A percentile compares a stretch with the other conserved stretches of the same genome.
These are phyloP conservation scores for Entomortierella lignicola DNA, from an alignment of 192 early-diverging fungal species.

Conservation along the genomic window DNA sequence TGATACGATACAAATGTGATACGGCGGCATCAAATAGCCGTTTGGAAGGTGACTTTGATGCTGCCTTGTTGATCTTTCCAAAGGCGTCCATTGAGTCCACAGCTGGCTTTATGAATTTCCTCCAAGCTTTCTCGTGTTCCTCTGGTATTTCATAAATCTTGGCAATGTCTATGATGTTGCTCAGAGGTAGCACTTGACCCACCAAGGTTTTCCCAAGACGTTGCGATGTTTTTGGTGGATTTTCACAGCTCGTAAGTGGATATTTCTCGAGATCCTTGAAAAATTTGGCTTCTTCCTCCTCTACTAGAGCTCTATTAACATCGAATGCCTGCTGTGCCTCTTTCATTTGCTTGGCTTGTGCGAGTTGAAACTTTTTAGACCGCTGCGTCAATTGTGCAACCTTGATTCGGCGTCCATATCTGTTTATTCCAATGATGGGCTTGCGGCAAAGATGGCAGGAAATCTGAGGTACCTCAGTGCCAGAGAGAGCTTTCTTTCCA, in stretches of 20 bases:
- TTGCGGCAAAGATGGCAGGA: conserved; percentile 58
- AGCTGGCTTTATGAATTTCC: background rate
- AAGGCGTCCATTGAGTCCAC: background rate
- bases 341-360: conserved; percentile 1
- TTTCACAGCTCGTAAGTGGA: too few relatives aligned
- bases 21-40: conserved; percentile 41
- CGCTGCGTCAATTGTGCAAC: conserved; percentile 36
- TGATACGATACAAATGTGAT: conserved; percentile 38
- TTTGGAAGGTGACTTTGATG: conserved; percentile 26
- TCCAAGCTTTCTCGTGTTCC: conserved; percentile 22
- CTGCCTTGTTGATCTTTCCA: background rate
- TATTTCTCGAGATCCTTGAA: background rate
- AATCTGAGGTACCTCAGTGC: conserved; percentile 20
- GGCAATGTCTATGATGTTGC: background rate
- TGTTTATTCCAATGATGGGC: conserved; percentile 47
- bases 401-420: conserved; percentile 56
- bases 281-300: background rate
- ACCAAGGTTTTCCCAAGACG: conserved; percentile 13
- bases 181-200: too few relatives aligned
- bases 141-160: conserved; percentile 19
- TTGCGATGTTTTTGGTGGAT: background rate
- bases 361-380: conserved; percentile 23
- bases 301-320: background rate
- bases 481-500: conserved; percentile 23
- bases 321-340: background rate